Evolutionary conservation across 1,284 basidiomycete species (phyloP).

Genomic region (Microbotryum silenes-acaulis): DNA sequence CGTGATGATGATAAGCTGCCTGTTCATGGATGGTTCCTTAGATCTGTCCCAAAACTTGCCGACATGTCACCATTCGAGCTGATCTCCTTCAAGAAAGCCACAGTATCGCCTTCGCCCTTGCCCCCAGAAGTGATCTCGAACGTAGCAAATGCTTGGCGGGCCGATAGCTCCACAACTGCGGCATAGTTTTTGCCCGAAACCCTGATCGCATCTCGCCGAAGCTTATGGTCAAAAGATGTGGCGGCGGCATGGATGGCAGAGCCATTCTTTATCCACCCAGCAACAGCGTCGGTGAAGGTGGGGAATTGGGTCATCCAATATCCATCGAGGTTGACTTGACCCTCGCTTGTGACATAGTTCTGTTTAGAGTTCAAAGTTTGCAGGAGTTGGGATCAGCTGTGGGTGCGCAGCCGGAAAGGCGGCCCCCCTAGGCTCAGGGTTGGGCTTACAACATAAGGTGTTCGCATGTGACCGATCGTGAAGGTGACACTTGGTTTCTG

Average conservation of each 20-base stretch:
- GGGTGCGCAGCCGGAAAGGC: too few relatives aligned
- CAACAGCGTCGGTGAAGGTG: constrained; percentile 4
- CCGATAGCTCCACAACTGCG: constrained; percentile 27
- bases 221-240: constrained; percentile 4
- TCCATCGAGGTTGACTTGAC: constrained; percentile 9
- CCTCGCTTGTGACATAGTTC: constrained; percentile 19
- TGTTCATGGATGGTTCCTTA: too few relatives aligned
- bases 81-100: constrained; percentile 33
- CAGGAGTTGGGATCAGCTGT: too few relatives aligned
- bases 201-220: constrained; percentile 14
- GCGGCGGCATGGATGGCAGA: not conserved
- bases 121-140: constrained; percentile 22
- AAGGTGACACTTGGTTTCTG: not conserved
- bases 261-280: constrained; percentile 3
- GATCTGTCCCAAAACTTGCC: not conserved
- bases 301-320: constrained; percentile 14
- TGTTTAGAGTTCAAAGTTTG: not conserved
- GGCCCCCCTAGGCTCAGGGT: too few relatives aligned
- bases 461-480: constrained; percentile 19
- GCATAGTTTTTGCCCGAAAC: constrained; percentile 26
- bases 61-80: constrained; percentile 19
- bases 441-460: constrained; percentile 19
- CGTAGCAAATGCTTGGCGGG: constrained; percentile 30
- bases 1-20: not conserved
- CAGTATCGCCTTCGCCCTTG: constrained; percentile 20